Evolutionary conservation across 352 stramenopile genomes (phyloP), one percentile per base, ranked within the genome.

Genomic region (Pythium coloratum): DNA sequence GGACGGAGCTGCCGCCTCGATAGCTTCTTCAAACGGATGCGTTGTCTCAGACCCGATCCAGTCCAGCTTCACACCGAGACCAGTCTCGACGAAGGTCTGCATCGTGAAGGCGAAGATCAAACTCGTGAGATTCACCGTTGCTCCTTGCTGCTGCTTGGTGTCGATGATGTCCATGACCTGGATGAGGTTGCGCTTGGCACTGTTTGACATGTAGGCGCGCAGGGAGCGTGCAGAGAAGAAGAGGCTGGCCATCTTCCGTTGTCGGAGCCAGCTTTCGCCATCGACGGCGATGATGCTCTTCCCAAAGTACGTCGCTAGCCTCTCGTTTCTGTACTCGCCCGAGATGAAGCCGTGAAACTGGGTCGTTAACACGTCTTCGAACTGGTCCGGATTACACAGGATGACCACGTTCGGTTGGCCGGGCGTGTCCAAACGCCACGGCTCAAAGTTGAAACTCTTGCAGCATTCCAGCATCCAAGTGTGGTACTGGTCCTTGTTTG

Each of bases 11-110:
- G n/a, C n/a, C n/a, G n/a, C n/a, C n/a, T n/a, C n/a, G n/a, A n/a
- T n/a, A n/a, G n/a, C n/a, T n/a, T n/a, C n/a, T n/a, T n/a, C n/a
- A n/a, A n/a, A n/a, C n/a, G n/a, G n/a, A n/a, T n/a, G n/a, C n/a
- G n/a, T n/a, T n/a, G n/a, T n/a, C n/a, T n/a, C n/a, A n/a, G n/a
- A n/a, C n/a, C 75, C 70, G 24, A 85, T 68, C 3, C 72, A 73
- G 34, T 85, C 70, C 33, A 76, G 72, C 54, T 86, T 66, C 30
- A 84, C 51, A 1, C 78, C 79, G 28, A 89, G 77, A 9, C 70
- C 71, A 32, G 86, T 69, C 30, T 87, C 76, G 0, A 76, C 72
- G 51, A 88, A 87, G 16, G 77, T 77, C 55, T 86, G 76, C 18
- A 87, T 82, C 12, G 78, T 72, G 38, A 88, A 85, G 3, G 67